Evolutionary conservation across 164 flowering plant species (phyloP).

Genomic region (Echeveria elegans): DNA sequence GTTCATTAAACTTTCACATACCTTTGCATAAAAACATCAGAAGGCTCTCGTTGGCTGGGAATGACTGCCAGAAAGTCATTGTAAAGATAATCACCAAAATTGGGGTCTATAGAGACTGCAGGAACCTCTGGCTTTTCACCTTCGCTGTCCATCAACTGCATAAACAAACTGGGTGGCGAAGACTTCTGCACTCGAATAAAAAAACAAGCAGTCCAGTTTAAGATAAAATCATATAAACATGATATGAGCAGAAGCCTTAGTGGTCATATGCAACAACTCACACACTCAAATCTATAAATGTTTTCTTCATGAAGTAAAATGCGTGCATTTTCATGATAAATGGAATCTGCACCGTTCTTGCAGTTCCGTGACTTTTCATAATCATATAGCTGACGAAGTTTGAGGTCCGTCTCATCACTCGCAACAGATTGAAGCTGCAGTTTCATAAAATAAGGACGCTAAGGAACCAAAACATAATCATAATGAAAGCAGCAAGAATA

Average conservation of each 20-base stretch:
- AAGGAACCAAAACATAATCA: not conserved
- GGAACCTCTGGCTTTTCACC: conserved; percentile 48
- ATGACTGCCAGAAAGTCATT: conserved; percentile 37
- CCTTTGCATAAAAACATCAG: conserved; percentile 40
- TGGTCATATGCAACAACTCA: conserved; percentile 20
- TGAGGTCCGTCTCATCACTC: conserved; percentile 79
- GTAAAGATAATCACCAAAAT: conserved; percentile 44
- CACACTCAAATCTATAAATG: conserved; percentile 79
- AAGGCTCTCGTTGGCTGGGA: conserved; percentile 29
- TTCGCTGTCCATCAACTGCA: conserved; percentile 56
- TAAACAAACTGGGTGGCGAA: conserved; percentile 30
- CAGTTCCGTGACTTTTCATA: conserved; percentile 70
- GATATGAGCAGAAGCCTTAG: not conserved
- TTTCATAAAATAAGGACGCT: not conserved
- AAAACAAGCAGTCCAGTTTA: conserved; percentile 1
- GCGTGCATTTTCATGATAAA: conserved; percentile 82
- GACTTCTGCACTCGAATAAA: conserved; percentile 27
- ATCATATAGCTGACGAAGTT: conserved; percentile 82
- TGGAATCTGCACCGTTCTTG: conserved; percentile 54
- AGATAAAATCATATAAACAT: not conserved
- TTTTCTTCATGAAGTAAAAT: conserved; percentile 80
- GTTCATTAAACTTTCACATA: conserved; percentile 10
- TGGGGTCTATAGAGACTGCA: conserved; percentile 59
- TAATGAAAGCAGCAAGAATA: conserved; percentile 1
- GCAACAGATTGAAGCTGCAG: conserved; percentile 79